Conservation (phyloP, 1,284 basidiomycete species). For the Trichosporon inkin region DNA sequence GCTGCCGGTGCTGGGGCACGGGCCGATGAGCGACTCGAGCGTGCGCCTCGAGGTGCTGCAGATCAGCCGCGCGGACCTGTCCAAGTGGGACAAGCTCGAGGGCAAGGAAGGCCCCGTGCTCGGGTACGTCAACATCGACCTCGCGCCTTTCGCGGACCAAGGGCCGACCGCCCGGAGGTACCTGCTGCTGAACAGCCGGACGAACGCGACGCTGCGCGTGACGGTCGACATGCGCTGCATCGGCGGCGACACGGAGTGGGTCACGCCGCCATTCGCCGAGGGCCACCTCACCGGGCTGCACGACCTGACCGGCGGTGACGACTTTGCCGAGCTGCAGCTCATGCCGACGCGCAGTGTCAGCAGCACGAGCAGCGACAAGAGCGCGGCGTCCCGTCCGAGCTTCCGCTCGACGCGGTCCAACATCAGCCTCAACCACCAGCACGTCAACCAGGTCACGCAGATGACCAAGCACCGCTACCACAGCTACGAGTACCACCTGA, state of each 20-base stretch:
- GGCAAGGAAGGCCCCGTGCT: conserved; percentile 23
- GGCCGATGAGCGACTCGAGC: conserved; percentile 39
- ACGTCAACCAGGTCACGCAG: conserved; percentile 15
- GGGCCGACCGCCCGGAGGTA: conserved; percentile 43
- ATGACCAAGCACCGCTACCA: conserved; percentile 27
- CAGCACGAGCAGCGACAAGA: conserved; percentile 1
- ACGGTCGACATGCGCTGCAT: conserved; percentile 44
- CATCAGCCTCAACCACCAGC: conserved; percentile 8
- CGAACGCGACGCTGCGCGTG: conserved; percentile 50
- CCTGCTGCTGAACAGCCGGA: conserved; percentile 43
- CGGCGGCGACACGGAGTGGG: conserved; percentile 41
- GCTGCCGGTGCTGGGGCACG: conserved; percentile 37
- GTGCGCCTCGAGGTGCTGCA: conserved; percentile 34
- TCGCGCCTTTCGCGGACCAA: conserved; percentile 48
- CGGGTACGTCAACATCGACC: conserved; percentile 46
- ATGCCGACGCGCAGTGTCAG: conserved; percentile 20
- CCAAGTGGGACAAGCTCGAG: background rate
- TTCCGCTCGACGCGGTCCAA: conserved; percentile 10
- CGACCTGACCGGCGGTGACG: conserved; percentile 27
- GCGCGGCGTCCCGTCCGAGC: background rate
- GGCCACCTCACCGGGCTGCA: conserved; percentile 39
- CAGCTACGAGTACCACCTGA: conserved; percentile 35
- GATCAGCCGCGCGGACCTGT: background rate
- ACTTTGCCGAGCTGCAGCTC: conserved; percentile 25
- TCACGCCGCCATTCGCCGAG: conserved; percentile 39